Evolutionary conservation across 1,284 basidiomycete species (phyloP), one percentile per base, ranked within the genome.

Genomic region (Irpex sp.): DNA sequence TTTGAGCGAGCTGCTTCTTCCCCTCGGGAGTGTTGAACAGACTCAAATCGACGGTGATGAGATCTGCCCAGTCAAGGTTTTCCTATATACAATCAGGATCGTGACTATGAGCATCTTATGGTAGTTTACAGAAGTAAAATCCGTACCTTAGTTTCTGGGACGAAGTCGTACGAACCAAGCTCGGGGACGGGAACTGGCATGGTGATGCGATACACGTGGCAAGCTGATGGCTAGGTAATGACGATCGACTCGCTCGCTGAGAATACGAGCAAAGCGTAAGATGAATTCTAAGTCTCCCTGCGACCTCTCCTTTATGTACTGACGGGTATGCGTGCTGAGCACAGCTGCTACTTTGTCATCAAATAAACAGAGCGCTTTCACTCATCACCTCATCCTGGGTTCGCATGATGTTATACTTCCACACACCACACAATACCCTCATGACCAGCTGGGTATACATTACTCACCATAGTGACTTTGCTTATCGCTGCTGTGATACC

Each of bases 21-120:
- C 79, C 82, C 64, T 81, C 79, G 0, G 79, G 78, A 1, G 78
- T 81, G 38, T 66, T 67, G 64, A 76, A 77, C 40, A 77, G 70
- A 62, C 76, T 75, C 57, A 86, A 73, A 71, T 86, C 84, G 58
- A 86, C 73, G 21, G 79, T 82, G 58, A 79, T 74, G 11, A 85
- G 76, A 40, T 84, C 83, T 0, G 83, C 83, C 79, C 81, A 83
- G 64, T 82, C 79, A 49, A 81, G 74, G 66, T 75, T 70, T 63
- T 79, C 78, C 80, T 81, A 26, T 21, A 19, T 26, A 2, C 3
- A n/a, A 6, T 34, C 54, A 36, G 21, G 31, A 26, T 26, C 26
- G 26, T 26, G 26, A 26, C 2, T 26, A 26, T 26, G 26, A 26
- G 26, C 26, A 26, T 26, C 26, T 26, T 26, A 26, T 9, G 52